Conservation (phyloP, 176 grass and related monocot species). For the Tuctoria greenei region DNA sequence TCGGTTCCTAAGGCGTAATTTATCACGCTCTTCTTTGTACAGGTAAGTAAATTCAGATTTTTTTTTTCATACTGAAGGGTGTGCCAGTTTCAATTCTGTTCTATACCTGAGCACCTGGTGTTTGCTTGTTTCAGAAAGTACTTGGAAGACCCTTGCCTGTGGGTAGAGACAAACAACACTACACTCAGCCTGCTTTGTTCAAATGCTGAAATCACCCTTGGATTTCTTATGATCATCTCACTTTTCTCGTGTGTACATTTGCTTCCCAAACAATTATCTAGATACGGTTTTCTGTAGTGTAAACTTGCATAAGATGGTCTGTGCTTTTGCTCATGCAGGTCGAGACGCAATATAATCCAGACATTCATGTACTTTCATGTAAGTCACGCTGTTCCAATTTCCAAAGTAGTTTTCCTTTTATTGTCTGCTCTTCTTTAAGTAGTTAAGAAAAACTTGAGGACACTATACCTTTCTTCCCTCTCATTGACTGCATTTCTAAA, state of each 20-base stretch:
- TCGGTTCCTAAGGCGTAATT: slow-evolving; percentile 80
- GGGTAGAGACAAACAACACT: slow-evolving; percentile 78
- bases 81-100: slow-evolving; percentile 1
- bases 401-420: slow-evolving; percentile 18
- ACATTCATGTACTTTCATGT: slow-evolving; percentile 96
- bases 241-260: slow-evolving; percentile 80
- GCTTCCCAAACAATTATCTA: slow-evolving; percentile 25
- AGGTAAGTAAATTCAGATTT: slow-evolving; percentile 48
- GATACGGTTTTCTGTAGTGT: slow-evolving; percentile 28
- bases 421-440: not conserved
- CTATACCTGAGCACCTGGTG: slow-evolving; percentile 18
- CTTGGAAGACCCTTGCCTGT: slow-evolving; percentile 81
- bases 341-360: slow-evolving; percentile 77
- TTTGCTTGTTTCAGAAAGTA: slow-evolving; percentile 63
- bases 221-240: slow-evolving; percentile 89
- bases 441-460: not conserved
- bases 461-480: not conserved
- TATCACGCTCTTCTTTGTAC: slow-evolving; percentile 74
- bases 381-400: slow-evolving; percentile 39
- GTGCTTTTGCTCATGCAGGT: slow-evolving; percentile 51
- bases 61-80: not conserved
- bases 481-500: slow-evolving; percentile 23
- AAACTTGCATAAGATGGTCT: slow-evolving; percentile 13
- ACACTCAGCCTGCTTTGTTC: slow-evolving; percentile 73
- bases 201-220: slow-evolving; percentile 79